Evolutionary conservation across 2,329 filamentous ascomycete genomes (phyloP), one percentile per base, ranked within the genome.

Genomic region (Pseudopithomyces maydicus): DNA sequence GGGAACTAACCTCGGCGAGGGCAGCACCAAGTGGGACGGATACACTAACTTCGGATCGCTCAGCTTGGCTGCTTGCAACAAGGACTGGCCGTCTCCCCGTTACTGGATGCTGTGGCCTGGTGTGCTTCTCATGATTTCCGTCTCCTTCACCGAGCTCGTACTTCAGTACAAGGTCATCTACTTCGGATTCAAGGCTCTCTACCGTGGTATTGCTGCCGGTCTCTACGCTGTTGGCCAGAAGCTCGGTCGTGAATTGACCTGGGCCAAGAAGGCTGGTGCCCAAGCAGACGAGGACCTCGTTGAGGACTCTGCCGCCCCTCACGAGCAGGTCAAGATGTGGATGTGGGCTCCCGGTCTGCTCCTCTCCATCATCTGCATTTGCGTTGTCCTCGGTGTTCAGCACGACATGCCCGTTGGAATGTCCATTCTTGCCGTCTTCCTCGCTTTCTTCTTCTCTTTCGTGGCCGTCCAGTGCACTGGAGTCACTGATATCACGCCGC

Each of bases 401-500:
- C 85, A 81, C 78, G 75, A 82, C 12, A 85, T 86, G 77, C 78
- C 84, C 47, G 78, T 83, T 3, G 85, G 85, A 52, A 78, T 85
- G 72, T 83, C 82, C 8, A 76, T 87, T 43, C 75, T 87, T 11
- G 82, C 84, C 35, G 77, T 83, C 58, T 67, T 87, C 58, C 77
- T 88, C 38, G 82, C 82, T 54, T 84, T 87, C 77, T 77, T 87
- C 66, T 87, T 87, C 74, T 82, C 83, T 43, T 85, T 87, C 77
- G 76, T 88, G 22, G 84, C 83, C 45, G 84, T 87, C 59, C 84
- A 87, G 69, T 85, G 84, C 68, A 81, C 82, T 29, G 85, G 81
- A 56, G 81, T 83, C n/a, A 85, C 71, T 12, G 85, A 88, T 63
- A 83, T 83, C 63, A 86, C 87, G 0, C 88, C 88, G 0, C 78